Base-by-base conservation (phyloP, 805 yeast genomes). In the Starmera dryadoides region DNA sequence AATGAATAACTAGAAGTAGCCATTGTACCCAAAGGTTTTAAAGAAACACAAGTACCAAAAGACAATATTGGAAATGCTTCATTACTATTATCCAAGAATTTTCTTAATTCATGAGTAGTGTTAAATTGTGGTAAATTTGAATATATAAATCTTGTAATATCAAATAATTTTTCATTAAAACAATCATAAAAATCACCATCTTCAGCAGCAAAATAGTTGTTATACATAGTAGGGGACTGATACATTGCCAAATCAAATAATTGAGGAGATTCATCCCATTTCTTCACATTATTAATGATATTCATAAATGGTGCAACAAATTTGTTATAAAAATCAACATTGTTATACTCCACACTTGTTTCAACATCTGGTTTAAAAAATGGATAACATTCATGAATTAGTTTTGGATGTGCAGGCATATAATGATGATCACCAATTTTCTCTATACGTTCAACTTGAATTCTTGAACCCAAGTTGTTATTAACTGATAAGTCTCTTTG, bases 321-420 rank as follows among this genome's bases (percentile, higher is more conserved):
- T 10, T 23, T 32, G 10, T 36, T 26, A 22, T 30, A 40, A 21
- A 40, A 50, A 8, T 48, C 48, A 6, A 46, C 43, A 28, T 50
- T 46, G 0, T 42, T 30, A 10, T 42, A 32, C 35, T 52, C 56
- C 7, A 25, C 14, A 29, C 54, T 46, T 4, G 30, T 28, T 2
- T 37, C 42, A 2, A 33, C 23, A 16, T 40, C 42, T 12, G 59
- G 59, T 20, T 39, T 42, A 30, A 55, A 48, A 4, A 45, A 40
- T 1, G 59, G 59, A 31, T 53, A 54, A 8, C 46, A 49, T 31
- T 54, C 56, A 31, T 45, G 50, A 4, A 52, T 36, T 17, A 50
- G 30, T 12, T 41, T 40, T 2, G 58, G 56, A 28, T 52, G 16
- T 1, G 52, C 49, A 3, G 57, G 57, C 2, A 50, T 34, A 28